Conservation (phyloP, 306 rosid species). For the Canavalia ensiformis region DNA sequence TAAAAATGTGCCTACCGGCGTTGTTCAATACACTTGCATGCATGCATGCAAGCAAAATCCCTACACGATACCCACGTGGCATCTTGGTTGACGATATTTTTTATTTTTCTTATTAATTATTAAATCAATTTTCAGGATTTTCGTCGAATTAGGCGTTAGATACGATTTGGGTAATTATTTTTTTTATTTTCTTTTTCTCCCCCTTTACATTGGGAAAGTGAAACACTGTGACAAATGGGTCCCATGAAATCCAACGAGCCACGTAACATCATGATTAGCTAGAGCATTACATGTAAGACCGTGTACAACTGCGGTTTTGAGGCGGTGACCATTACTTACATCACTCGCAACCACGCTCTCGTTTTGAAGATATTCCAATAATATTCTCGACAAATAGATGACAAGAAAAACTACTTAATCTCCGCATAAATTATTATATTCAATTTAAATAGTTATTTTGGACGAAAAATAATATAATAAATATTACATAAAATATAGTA, state of each 20-base stretch:
- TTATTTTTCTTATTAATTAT: background rate
- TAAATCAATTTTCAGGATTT: constrained; percentile 40
- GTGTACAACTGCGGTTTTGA: constrained; percentile 49
- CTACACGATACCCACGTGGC: constrained; percentile 79
- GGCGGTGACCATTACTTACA: constrained; percentile 42
- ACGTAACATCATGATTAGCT: constrained; percentile 76
- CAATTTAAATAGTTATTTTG: background rate
- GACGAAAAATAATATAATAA: no score
- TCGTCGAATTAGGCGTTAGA: constrained; percentile 51
- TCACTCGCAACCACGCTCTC: constrained; percentile 42
- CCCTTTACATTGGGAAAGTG: constrained; percentile 68
- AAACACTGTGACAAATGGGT: constrained; percentile 53
- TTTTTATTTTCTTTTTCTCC: background rate
- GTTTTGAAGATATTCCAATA: background rate
- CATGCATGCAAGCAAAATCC: constrained; percentile 80
- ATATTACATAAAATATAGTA: no score
- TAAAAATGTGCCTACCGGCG: constrained; percentile 13
- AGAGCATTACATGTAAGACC: constrained; percentile 48
- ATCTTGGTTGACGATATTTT: constrained; percentile 51
- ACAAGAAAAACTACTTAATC: background rate
- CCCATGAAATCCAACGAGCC: constrained; percentile 95
- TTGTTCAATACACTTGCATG: constrained; percentile 57
- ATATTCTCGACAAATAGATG: background rate
- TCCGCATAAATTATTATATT: background rate
- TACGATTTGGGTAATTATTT: constrained; percentile 51